phyloP scores from a whole-genome alignment of 164 flowering plant species.

The Sextonia rubra region DNA sequence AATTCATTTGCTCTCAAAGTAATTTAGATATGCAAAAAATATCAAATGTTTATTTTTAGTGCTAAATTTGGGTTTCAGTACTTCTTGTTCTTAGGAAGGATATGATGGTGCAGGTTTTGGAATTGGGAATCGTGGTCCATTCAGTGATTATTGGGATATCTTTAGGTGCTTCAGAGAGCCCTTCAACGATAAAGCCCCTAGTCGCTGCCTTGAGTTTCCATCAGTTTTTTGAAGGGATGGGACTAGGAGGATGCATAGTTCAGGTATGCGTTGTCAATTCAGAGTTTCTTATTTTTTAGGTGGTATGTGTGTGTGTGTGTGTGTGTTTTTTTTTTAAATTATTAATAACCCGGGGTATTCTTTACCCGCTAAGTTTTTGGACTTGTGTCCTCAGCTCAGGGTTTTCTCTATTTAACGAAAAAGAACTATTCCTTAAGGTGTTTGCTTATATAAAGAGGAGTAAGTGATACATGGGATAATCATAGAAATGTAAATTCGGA shows the following conservation, averaged over 20 bases:
- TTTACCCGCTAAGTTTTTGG: no score
- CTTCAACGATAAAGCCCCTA: constrained; percentile 27
- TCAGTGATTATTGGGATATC: constrained; percentile 41
- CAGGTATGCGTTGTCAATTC: constrained; percentile 21
- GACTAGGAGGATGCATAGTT: constrained; percentile 40
- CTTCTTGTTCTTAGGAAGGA: not conserved
- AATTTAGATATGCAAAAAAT: no score
- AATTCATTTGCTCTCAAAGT: not conserved
- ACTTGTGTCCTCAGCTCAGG: no score
- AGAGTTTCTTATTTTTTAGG: no score
- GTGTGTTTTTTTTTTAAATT: no score
- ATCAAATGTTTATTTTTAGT: not conserved
- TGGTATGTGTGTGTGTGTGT: no score
- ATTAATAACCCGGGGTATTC: no score
- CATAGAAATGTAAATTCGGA: no score
- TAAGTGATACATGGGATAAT: no score
- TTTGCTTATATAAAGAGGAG: not conserved
- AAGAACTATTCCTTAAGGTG: no score
- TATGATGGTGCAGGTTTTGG: constrained; percentile 25
- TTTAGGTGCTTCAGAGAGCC: constrained; percentile 28
- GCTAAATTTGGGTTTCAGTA: not conserved
- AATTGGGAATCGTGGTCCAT: constrained; percentile 37
- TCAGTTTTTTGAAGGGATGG: constrained; percentile 40
- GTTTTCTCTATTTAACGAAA: no score
- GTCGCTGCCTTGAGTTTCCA: constrained; percentile 38